These are phyloP conservation scores for Obba rivulosa DNA, from an alignment of 768 basidiomycete species.

Conservation along the genomic window DNA sequence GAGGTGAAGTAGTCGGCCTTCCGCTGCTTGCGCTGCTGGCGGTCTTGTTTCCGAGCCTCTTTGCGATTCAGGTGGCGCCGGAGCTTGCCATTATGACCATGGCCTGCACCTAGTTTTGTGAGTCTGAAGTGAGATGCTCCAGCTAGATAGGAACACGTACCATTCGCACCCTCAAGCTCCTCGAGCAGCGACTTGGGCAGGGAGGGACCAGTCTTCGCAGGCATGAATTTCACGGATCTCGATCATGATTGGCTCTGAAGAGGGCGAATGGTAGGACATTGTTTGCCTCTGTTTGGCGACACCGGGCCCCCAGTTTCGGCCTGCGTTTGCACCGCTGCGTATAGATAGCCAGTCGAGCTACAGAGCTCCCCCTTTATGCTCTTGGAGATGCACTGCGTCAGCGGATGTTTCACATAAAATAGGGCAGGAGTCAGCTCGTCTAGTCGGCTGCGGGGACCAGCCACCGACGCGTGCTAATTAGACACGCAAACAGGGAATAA, in stretches of 20 bases:
- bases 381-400: too few species aligned
- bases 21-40: slow-evolving; percentile 53
- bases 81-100: slow-evolving; percentile 9
- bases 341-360: too few species aligned
- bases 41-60: slow-evolving; percentile 58
- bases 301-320: too few species aligned
- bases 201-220: slow-evolving; percentile 19
- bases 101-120: too few species aligned
- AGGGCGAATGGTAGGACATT: too few species aligned
- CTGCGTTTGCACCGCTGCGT: too few species aligned
- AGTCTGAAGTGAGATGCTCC: too few species aligned
- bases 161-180: slow-evolving; percentile 14
- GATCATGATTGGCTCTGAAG: neutral
- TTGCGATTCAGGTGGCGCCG: slow-evolving; percentile 40
- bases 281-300: too few species aligned
- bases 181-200: slow-evolving; percentile 23
- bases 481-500: slow-evolving; percentile 4
- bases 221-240: slow-evolving; percentile 15
- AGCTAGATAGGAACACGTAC: slow-evolving; percentile 7
- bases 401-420: too few species aligned
- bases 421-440: too few species aligned
- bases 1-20: slow-evolving; percentile 56
- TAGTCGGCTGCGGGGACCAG: neutral
- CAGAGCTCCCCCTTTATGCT: too few species aligned
- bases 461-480: slow-evolving; percentile 2